Conservation (phyloP, 192 early-diverging fungal species). For the Linderina pennispora region DNA sequence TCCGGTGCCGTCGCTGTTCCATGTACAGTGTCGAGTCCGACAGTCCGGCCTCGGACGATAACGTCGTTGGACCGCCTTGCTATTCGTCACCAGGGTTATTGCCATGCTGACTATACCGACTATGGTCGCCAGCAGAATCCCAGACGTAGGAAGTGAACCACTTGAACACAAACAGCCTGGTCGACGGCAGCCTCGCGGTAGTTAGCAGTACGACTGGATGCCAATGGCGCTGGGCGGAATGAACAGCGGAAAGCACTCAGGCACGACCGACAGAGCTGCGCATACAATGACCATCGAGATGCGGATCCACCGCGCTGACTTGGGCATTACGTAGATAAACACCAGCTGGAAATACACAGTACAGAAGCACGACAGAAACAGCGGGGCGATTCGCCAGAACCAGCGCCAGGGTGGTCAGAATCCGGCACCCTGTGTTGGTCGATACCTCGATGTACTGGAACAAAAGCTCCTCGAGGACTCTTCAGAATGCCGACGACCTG, state of each 20-base stretch:
- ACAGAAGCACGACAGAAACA: constrained; percentile 23
- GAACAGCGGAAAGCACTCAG: constrained; percentile 9
- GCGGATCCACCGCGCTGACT: constrained; percentile 3
- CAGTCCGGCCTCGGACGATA: no score
- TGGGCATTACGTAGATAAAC: constrained; percentile 11
- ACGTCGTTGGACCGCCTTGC: no score
- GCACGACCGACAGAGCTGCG: constrained; percentile 3
- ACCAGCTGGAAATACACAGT: constrained; percentile 33
- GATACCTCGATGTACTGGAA: constrained; percentile 2
- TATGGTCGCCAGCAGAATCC: background rate
- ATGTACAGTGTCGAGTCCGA: no score
- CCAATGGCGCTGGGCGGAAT: constrained; percentile 15
- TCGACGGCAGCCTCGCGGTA: background rate
- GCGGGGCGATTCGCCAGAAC: constrained; percentile 10
- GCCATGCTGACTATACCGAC: background rate
- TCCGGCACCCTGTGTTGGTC: constrained; percentile 6
- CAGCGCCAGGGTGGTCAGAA: constrained; percentile 12
- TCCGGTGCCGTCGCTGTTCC: background rate
- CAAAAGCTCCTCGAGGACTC: constrained; percentile 10
- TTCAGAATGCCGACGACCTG: constrained; percentile 16
- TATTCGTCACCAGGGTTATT: no score
- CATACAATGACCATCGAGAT: background rate
- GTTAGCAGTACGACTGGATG: constrained; percentile 4
- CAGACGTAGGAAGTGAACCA: background rate
- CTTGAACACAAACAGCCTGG: background rate